phyloP scores from a whole-genome alignment of 257 asterid genomes.

The Dorcoceras hygrometricum region DNA sequence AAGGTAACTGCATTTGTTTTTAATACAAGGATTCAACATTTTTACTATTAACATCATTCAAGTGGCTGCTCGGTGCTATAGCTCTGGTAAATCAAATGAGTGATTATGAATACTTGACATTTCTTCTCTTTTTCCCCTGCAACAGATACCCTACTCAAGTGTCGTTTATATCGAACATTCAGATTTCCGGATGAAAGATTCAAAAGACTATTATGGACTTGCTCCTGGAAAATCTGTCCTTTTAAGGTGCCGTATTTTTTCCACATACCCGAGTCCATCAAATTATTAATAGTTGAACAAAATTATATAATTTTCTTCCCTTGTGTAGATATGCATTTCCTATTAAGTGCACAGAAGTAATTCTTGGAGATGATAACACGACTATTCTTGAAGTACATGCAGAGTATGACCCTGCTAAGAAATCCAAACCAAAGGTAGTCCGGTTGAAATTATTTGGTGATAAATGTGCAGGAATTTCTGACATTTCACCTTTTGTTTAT shows the following conservation, averaged over 20 bases:
- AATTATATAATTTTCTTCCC: slow-evolving; percentile 18
- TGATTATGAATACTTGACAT: slow-evolving; percentile 19
- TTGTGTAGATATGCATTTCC: slow-evolving; percentile 81
- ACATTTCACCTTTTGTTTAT: neutral
- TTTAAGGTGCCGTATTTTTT: slow-evolving; percentile 51
- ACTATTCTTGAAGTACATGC: slow-evolving; percentile 72
- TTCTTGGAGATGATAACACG: slow-evolving; percentile 56
- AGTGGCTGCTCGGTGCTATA: too few relatives aligned
- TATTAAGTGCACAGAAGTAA: slow-evolving; percentile 75
- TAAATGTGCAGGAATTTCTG: neutral
- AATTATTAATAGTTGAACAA: neutral
- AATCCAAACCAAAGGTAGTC: slow-evolving; percentile 79
- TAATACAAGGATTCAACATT: neutral
- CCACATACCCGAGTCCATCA: neutral
- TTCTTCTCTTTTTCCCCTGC: slow-evolving; percentile 17
- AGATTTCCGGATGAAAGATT: slow-evolving; percentile 82
- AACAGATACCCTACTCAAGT: slow-evolving; percentile 80
- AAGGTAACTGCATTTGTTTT: neutral
- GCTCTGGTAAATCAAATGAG: neutral
- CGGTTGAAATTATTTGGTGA: neutral
- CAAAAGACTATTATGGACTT: slow-evolving; percentile 96
- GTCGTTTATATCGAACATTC: slow-evolving; percentile 79
- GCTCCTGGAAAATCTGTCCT: slow-evolving; percentile 95
- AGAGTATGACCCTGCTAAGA: slow-evolving; percentile 76
- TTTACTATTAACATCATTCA: neutral